A percentile compares a stretch with the other conserved stretches of the same genome.
Evolutionary conservation across 108 stramenopile species (phyloP).

Genomic region (Fragilaria radians): DNA sequence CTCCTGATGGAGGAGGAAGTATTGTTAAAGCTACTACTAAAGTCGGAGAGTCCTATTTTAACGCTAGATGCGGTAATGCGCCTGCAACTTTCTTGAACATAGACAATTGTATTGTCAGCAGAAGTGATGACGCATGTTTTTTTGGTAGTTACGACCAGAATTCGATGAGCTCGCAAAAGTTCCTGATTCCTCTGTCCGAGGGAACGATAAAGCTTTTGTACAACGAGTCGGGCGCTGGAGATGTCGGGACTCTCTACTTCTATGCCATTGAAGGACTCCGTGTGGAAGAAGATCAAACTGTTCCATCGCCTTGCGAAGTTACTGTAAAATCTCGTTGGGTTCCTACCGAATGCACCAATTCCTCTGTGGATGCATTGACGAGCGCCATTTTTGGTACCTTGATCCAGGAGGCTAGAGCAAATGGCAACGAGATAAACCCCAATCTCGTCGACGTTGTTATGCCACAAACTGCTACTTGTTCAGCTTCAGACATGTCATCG

Average conservation of each 20-base stretch:
- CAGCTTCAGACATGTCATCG: background rate
- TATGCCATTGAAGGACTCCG: constrained; percentile 9
- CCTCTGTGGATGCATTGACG: background rate
- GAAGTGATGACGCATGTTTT: constrained; percentile 19
- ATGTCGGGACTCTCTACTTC: background rate
- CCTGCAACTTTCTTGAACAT: constrained; percentile 35
- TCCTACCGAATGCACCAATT: background rate
- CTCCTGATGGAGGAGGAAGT: constrained; percentile 18
- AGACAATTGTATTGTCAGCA: constrained; percentile 33
- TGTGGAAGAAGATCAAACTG: background rate
- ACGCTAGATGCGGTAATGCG: constrained; percentile 36
- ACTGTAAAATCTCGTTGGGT: constrained; percentile 1
- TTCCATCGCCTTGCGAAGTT: constrained; percentile 4
- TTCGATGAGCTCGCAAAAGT: background rate
- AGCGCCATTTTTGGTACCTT: background rate
- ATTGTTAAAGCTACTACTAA: constrained; percentile 3
- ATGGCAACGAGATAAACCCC: background rate
- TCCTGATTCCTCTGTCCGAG: background rate
- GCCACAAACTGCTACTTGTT: background rate
- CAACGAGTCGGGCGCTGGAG: background rate
- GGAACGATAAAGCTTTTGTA: background rate
- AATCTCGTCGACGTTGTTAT: background rate
- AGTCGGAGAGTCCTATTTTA: background rate
- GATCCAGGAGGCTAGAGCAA: too few species aligned
- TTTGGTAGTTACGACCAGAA: background rate